Percentiles rank a stretch among this genome's conserved stretches.
Evolutionary conservation across 208 protist species (phyloP).

Genomic region (Borovskyia barvae): DNA sequence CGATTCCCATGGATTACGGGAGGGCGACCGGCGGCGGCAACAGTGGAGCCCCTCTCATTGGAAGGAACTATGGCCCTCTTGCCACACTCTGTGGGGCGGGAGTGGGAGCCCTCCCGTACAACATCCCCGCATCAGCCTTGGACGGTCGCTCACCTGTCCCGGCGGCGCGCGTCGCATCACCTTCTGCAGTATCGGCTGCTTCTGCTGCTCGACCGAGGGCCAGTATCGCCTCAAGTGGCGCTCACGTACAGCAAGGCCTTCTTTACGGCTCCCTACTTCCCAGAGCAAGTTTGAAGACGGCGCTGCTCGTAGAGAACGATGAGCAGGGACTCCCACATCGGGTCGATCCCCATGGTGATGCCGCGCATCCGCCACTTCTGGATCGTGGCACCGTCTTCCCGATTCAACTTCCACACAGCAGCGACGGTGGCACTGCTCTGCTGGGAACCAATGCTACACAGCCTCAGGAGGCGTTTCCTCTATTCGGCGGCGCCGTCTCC

Average conservation of each 20-base stretch:
- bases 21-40: too few relatives aligned
- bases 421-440: too few relatives aligned
- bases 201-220: neutral
- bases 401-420: neutral
- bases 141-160: neutral
- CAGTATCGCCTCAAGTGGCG: neutral
- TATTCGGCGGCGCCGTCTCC: too few relatives aligned
- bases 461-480: too few relatives aligned
- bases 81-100: too few relatives aligned
- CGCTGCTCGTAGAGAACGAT: slow-evolving; percentile 32
- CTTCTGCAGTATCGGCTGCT: neutral
- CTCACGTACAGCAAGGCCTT: slow-evolving; percentile 40
- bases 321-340: slow-evolving; percentile 14
- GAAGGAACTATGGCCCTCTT: too few relatives aligned
- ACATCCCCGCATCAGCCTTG: too few relatives aligned
- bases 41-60: too few relatives aligned
- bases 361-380: slow-evolving; percentile 11
- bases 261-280: slow-evolving; percentile 64
- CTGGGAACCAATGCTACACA: too few relatives aligned
- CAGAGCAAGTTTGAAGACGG: slow-evolving; percentile 34
- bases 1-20: too few relatives aligned
- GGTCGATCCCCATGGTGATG: slow-evolving; percentile 15
- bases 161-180: neutral
- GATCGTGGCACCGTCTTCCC: slow-evolving; percentile 15
- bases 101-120: too few relatives aligned